Base-by-base conservation (phyloP, 306 rosid species). In the Sicyos baderoa region DNA sequence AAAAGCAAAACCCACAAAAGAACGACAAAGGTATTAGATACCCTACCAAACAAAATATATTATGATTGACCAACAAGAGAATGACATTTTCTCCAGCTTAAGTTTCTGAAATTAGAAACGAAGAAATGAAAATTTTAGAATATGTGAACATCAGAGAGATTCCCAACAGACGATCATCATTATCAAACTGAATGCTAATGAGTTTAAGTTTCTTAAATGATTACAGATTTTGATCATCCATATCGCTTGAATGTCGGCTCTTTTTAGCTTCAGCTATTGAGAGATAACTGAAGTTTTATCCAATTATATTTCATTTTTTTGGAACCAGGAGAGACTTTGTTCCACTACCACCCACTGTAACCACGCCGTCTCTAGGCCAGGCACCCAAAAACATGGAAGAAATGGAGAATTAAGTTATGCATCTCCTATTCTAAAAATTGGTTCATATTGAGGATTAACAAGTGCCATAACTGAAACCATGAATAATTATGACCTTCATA, bases 131-230 rank as follows among this genome's bases (percentile, higher is more conserved):
- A 23, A 16, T 32, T 21, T 72, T 2, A 9, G 42, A 8, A 2
- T 11, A 6, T 23, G 29, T 57, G 42, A 57, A 88, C 88, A 84
- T 85, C 86, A 75, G 85, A 84, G 82, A 86, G 81, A 86, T 84
- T 89, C 92, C 92, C 86, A 83, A 45, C 8, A 13, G 82, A 88
- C 86, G 69, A 79, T 65, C 91, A 86, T 62, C 95, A 86, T 67
- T 21, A 84, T 71, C 49, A 48, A 19, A n/a, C 0, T 51, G 73
- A 77, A 82, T 67, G 10, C 93, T 81, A 86, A 85, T 82, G 89
- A 16, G 69, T 37, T 37, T n/a, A 11, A 25, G 64, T 14, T 58
- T 58, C 44, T 14, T 1, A 5, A 40, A 58, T 58, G 44, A 55
- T 21, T 11, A 55, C 61, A 55, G n/a, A 22, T 54, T 40, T 58